A percentile compares a stretch with the other conserved stretches of the same genome.
Conservation (phyloP, 1,139 yeast species). For the Geotrichum phurueaensis region DNA sequence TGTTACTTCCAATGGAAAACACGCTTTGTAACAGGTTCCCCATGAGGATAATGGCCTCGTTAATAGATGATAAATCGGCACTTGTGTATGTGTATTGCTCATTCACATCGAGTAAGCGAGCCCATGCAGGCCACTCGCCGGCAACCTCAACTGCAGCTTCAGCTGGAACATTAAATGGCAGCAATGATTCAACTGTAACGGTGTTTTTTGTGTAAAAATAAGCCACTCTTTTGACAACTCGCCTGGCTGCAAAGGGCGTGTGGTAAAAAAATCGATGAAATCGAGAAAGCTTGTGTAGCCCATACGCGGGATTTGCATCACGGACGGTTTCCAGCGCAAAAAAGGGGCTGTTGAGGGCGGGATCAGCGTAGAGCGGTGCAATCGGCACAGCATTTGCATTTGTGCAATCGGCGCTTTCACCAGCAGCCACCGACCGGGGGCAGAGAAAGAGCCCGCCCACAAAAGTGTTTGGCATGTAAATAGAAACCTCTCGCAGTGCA, state of each 20-base stretch:
- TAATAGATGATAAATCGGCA: conserved; percentile 38
- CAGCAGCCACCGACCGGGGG: conserved; percentile 27
- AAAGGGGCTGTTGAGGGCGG: conserved; percentile 20
- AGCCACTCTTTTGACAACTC: conserved; percentile 49
- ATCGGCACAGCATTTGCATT: conserved; percentile 42
- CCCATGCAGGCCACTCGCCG: conserved; percentile 42
- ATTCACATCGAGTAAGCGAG: conserved; percentile 43
- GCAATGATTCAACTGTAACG: conserved; percentile 21
- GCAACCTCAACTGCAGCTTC: conserved; percentile 42
- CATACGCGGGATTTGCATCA: conserved; percentile 3
- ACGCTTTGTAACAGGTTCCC: conserved; percentile 21
- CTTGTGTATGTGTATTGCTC: conserved; percentile 46
- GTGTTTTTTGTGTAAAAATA: conserved; percentile 47
- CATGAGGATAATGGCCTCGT: conserved; percentile 37
- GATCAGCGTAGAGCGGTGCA: conserved; percentile 57
- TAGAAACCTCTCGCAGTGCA: conserved; percentile 44
- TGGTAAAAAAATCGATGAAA: not conserved
- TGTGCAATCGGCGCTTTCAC: conserved; percentile 26
- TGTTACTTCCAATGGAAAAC: conserved; percentile 5
- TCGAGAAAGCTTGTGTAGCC: not conserved
- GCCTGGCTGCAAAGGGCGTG: conserved; percentile 15
- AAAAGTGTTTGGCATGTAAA: conserved; percentile 54
- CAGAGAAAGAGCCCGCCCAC: conserved; percentile 66
- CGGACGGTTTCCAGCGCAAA: conserved; percentile 29
- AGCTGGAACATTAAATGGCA: conserved; percentile 18